Base-by-base conservation (phyloP, 2,329 filamentous ascomycete species). In the Pestalotiopsis fici region DNA sequence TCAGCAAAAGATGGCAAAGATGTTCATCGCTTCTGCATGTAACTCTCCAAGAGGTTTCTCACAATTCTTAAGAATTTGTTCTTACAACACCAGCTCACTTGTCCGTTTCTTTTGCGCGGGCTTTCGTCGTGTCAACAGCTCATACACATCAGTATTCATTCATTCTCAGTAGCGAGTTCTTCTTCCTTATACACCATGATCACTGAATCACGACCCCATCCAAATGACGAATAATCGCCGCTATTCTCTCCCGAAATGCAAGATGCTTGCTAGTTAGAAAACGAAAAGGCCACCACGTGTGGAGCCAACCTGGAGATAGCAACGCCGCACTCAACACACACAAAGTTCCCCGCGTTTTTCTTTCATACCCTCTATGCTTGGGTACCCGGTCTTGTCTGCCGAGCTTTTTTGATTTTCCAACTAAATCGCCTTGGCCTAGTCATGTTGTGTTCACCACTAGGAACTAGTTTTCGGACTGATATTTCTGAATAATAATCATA, bases 221-320 rank as follows among this genome's bases (percentile, higher is more conserved):
- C 43, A n/a, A n/a, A 50, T 50, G 43, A 50, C 43, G 43, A 50
- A 50, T 50, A 50, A 50, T 35, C 57, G 55, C 23, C 55, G 27
- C 31, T 37, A 21, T 37, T 39, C 25, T 21, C 21, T 4, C 18
- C 31, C 3, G 15, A 27, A 27, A 60, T 60, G 57, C n/a, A 21
- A 35, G 12, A 60, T 60, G 57, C 57, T 37, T 60, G 57, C 57
- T 60, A 60, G 57, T 37, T 28, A 37, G 28, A 60, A n/a, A 50
- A 23, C 43, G 43, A 47, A 47, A 47, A 47, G n/a, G 43, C 15
- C 43, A 18, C n/a, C 28, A 21, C 13, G 4, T 27, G 57, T 60
- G 57, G 57, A 60, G 57, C 31, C 28, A 27, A 11, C 31, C 31
- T 35, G 31, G 31, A 35, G 31, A 35, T 27, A 57, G 27, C n/a